Conservation (phyloP, 2,329 filamentous ascomycete species). For the Aspergillus candidus region DNA sequence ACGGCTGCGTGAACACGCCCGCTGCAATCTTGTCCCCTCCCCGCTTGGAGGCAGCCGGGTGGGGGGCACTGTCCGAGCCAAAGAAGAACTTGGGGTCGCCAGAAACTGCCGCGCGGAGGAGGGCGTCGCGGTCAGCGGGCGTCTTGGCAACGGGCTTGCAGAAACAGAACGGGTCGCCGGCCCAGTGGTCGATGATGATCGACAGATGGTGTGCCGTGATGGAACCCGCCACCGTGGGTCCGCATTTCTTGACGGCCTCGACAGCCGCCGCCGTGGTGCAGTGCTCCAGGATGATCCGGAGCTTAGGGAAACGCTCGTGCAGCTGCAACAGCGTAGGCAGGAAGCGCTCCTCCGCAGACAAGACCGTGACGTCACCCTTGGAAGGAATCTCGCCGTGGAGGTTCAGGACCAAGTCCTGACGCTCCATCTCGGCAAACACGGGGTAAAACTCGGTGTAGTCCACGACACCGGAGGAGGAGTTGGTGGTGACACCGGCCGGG, state of each 20-base stretch:
- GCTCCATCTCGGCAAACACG: conserved; percentile 85
- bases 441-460: conserved; percentile 42
- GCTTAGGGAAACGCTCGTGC: conserved; percentile 64
- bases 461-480: conserved; percentile 48
- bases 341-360: conserved; percentile 71
- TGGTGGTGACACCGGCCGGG: conserved; percentile 49
- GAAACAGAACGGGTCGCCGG: conserved; percentile 68
- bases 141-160: conserved; percentile 71
- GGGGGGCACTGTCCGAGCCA: conserved; percentile 66
- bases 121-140: conserved; percentile 64
- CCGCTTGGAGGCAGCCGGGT: conserved; percentile 51
- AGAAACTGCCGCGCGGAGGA: conserved; percentile 56
- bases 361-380: conserved; percentile 44
- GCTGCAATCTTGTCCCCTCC: conserved; percentile 48
- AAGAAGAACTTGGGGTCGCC: conserved; percentile 61
- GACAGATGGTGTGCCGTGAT: conserved; percentile 85
- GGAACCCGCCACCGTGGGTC: conserved; percentile 60
- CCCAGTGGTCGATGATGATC: conserved; percentile 71
- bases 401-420: conserved; percentile 76
- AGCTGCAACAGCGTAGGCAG: conserved; percentile 71
- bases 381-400: conserved; percentile 68
- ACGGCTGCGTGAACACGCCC: conserved; percentile 58
- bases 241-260: conserved; percentile 69
- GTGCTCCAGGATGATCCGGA: conserved; percentile 63
- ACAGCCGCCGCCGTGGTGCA: conserved; percentile 80